Percentiles rank a stretch among this genome's conserved stretches.
phyloP scores from a whole-genome alignment of 2,329 filamentous ascomycete genomes.

The Dactylellina cionopaga region DNA sequence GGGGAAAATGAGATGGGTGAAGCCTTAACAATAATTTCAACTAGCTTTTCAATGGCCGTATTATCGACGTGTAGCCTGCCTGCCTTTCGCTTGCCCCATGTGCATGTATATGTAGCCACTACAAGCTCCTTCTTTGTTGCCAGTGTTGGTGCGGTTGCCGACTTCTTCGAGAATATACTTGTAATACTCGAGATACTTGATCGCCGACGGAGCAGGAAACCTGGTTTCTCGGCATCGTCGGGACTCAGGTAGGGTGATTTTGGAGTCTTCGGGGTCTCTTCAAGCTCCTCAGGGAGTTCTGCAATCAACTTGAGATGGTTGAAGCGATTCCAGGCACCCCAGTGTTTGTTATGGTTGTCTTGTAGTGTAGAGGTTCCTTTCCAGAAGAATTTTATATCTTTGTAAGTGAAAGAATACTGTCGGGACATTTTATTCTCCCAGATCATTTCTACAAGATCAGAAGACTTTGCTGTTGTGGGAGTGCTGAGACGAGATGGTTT shows the following conservation, averaged over 20 bases:
- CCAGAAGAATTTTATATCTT: conserved; percentile 54
- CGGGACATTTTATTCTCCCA: conserved; percentile 51
- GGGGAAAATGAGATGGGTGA: conserved; percentile 24
- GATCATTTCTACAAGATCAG: conserved; percentile 33
- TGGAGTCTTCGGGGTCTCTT: conserved; percentile 6
- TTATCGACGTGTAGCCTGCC: conserved; percentile 55
- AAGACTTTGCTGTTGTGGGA: not conserved
- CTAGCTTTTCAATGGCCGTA: conserved; percentile 36
- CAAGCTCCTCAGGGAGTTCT: conserved; percentile 47
- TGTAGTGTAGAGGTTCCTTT: conserved; percentile 55
- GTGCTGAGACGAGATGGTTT: conserved; percentile 1
- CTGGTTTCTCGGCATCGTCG: conserved; percentile 34
- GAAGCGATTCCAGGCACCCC: conserved; percentile 53
- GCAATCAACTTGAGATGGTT: conserved; percentile 56
- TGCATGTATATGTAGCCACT: conserved; percentile 55
- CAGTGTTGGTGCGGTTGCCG: not conserved
- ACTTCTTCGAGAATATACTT: conserved; percentile 51
- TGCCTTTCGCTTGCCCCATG: conserved; percentile 54
- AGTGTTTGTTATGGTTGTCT: conserved; percentile 53
- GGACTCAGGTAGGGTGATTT: conserved; percentile 47
- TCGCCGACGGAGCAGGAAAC: conserved; percentile 34
- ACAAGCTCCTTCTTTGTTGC: conserved; percentile 52
- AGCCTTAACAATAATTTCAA: conserved; percentile 17
- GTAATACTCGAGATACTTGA: conserved; percentile 54
- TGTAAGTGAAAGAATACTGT: conserved; percentile 54